Evolutionary conservation across 768 basidiomycete genomes (phyloP).

Genomic region (Mycena epipterygia): DNA sequence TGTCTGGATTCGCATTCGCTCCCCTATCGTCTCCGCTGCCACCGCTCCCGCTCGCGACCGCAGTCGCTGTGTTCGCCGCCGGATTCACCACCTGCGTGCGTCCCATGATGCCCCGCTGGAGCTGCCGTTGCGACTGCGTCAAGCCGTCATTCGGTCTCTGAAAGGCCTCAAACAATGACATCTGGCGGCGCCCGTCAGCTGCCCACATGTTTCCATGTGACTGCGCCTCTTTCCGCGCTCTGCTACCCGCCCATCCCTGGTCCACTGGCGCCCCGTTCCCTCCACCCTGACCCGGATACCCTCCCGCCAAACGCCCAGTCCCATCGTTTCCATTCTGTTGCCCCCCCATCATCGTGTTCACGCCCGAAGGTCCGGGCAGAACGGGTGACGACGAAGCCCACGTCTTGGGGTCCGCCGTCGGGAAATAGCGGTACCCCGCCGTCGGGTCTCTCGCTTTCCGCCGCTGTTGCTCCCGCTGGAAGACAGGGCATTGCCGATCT

Average conservation of each 20-base stretch:
- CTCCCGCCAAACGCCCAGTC: neutral
- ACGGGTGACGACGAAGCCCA: neutral
- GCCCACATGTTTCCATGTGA: neutral
- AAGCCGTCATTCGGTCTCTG: no score
- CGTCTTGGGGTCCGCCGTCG: neutral
- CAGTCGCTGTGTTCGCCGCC: no score
- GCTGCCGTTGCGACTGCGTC: no score
- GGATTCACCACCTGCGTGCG: neutral
- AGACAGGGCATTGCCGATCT: neutral
- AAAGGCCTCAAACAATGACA: neutral
- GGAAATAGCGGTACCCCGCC: slow-evolving; percentile 7
- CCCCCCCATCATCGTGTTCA: neutral
- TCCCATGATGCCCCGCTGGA: neutral
- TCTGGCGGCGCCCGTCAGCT: neutral
- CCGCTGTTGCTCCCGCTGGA: neutral
- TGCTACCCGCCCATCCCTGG: neutral
- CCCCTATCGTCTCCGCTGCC: no score
- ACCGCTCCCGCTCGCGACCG: no score
- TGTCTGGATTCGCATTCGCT: no score
- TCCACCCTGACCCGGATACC: neutral
- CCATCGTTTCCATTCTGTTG: neutral
- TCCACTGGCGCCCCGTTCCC: neutral
- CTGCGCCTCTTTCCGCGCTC: neutral
- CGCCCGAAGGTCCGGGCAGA: neutral
- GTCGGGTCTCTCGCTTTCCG: neutral